phyloP scores from a whole-genome alignment of 2,329 filamentous ascomycete species.

The Aspergillus chevalieri region DNA sequence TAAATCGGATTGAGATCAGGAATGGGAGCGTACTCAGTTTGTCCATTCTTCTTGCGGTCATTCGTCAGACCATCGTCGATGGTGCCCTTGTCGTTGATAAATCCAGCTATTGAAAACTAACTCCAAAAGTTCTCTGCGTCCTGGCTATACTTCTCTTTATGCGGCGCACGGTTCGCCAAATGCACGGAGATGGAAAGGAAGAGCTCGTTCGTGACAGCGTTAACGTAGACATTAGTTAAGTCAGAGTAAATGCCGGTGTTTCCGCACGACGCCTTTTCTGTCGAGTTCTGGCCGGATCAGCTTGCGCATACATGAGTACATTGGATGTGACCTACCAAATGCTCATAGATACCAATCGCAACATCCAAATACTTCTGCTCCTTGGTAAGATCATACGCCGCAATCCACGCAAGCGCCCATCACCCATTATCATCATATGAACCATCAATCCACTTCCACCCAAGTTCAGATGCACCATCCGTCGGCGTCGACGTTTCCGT shows the following conservation, averaged over 20 bases:
- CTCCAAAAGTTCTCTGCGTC: constrained; percentile 45
- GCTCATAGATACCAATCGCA: constrained; percentile 45
- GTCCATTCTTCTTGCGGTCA: constrained; percentile 47
- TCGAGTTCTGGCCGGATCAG: neutral
- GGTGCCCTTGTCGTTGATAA: constrained; percentile 43
- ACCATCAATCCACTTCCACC: constrained; percentile 18
- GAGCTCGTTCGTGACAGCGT: constrained; percentile 53
- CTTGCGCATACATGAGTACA: too few species aligned
- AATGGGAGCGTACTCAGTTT: constrained; percentile 20
- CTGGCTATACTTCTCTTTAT: constrained; percentile 35
- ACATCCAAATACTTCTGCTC: constrained; percentile 41
- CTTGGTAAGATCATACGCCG: constrained; percentile 48
- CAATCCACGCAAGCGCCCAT: constrained; percentile 52
- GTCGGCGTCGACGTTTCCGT: neutral
- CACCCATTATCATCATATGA: constrained; percentile 51
- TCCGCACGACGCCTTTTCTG: constrained; percentile 22
- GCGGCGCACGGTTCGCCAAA: constrained; percentile 46
- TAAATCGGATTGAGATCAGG: neutral
- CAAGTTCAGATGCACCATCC: neutral
- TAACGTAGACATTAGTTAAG: constrained; percentile 40
- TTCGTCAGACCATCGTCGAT: constrained; percentile 51
- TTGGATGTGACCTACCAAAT: constrained; percentile 32
- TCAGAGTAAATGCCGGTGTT: constrained; percentile 47
- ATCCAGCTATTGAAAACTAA: constrained; percentile 46
- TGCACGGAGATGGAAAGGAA: constrained; percentile 51